A percentile compares a stretch with the other conserved stretches of the same genome.
Conservation (phyloP, 208 protist species). For the Hexamita inflata region DNA sequence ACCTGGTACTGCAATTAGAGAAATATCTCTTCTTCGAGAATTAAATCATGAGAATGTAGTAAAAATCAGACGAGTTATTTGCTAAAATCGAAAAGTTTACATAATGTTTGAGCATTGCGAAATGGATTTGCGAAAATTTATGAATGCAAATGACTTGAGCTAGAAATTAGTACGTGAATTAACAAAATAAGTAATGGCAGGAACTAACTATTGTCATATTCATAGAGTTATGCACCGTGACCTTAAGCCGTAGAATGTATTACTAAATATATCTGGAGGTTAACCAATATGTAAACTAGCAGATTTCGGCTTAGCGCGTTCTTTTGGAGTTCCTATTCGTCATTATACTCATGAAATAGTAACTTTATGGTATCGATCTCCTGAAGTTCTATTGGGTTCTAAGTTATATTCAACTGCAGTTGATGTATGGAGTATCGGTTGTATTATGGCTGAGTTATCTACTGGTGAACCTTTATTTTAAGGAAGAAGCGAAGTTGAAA, state of each 20-base stretch:
- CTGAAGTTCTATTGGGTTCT: slow-evolving; percentile 30
- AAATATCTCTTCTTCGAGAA: slow-evolving; percentile 68
- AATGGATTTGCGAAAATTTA: slow-evolving; percentile 59
- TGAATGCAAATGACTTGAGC: slow-evolving; percentile 40
- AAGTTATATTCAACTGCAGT: slow-evolving; percentile 30
- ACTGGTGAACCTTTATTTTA: slow-evolving; percentile 36
- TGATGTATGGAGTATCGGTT: slow-evolving; percentile 33
- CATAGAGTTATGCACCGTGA: neutral
- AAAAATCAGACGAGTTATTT: slow-evolving; percentile 56
- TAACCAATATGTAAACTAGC: slow-evolving; percentile 25
- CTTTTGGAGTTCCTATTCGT: slow-evolving; percentile 11
- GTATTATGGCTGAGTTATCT: slow-evolving; percentile 77
- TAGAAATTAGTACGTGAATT: neutral
- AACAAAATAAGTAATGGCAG: neutral
- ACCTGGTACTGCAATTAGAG: no score
- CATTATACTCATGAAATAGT: slow-evolving; percentile 25
- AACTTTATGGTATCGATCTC: slow-evolving; percentile 38
- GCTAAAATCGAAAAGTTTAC: slow-evolving; percentile 52
- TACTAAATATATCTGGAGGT: no score
- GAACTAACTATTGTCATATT: neutral
- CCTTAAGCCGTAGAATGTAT: neutral
- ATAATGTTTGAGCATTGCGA: slow-evolving; percentile 62
- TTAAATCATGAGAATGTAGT: slow-evolving; percentile 80
- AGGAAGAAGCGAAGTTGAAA: slow-evolving; percentile 33
- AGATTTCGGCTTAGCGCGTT: slow-evolving; percentile 36